Evolutionary conservation across 345 rosid species (phyloP).

Genomic region (Salix purpurea): DNA sequence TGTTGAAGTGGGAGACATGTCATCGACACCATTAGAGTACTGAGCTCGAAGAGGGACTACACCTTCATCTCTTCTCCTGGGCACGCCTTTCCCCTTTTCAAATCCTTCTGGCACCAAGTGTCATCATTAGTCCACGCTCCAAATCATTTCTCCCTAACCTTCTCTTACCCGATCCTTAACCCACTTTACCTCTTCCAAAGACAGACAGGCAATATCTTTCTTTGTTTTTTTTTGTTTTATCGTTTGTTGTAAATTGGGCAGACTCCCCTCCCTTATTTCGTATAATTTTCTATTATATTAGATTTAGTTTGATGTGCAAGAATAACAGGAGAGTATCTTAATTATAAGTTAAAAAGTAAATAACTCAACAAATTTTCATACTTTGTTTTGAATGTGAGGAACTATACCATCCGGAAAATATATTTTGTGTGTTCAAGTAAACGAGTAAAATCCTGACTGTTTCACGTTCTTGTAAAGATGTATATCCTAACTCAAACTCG

Average conservation of each 20-base stretch:
- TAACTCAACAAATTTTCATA: too few relatives aligned
- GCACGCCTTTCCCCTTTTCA: slow-evolving; percentile 35
- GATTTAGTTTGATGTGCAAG: too few relatives aligned
- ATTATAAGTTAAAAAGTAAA: too few relatives aligned
- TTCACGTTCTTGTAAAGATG: fast-evolving
- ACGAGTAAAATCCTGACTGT: too few relatives aligned
- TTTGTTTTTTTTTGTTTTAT: too few relatives aligned
- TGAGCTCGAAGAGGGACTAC: slow-evolving; percentile 1
- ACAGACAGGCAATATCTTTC: not conserved
- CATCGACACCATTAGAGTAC: slow-evolving; percentile 21
- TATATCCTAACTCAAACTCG: fast-evolving
- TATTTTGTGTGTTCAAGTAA: fast-evolving
- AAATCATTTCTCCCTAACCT: slow-evolving; percentile 46
- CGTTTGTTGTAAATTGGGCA: too few relatives aligned
- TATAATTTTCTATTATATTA: too few relatives aligned
- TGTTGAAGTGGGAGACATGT: slow-evolving; percentile 45
- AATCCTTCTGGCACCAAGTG: slow-evolving; percentile 12
- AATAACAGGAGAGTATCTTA: too few relatives aligned
- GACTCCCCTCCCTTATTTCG: too few relatives aligned
- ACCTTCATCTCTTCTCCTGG: slow-evolving; percentile 17
- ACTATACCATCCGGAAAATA: too few relatives aligned
- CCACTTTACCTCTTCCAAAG: not conserved
- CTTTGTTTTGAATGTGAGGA: too few relatives aligned
- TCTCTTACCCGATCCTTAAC: slow-evolving; percentile 5
- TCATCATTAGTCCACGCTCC: slow-evolving; percentile 48